phyloP scores from a whole-genome alignment of 805 yeast genomes.

The Ogataea trehaloabstinens region DNA sequence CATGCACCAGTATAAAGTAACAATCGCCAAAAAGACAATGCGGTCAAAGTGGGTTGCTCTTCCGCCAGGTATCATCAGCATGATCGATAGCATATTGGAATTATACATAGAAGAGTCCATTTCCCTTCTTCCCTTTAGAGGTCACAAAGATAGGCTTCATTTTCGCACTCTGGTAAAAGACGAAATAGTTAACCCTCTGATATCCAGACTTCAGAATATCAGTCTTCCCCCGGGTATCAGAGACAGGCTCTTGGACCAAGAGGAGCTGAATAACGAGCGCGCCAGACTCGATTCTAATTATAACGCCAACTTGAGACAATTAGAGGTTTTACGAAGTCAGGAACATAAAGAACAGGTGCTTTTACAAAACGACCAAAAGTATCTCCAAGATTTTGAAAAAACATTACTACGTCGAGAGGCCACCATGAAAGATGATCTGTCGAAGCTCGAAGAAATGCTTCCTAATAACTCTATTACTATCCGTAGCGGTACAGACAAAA shows the following conservation, averaged over 20 bases:
- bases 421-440: slow-evolving; percentile 14
- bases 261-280: slow-evolving; percentile 21
- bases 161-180: slow-evolving; percentile 21
- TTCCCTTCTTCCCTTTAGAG: slow-evolving; percentile 11
- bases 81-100: slow-evolving; percentile 16
- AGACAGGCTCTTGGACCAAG: slow-evolving; percentile 26
- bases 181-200: slow-evolving; percentile 21
- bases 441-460: slow-evolving; percentile 6
- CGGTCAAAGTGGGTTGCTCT: slow-evolving; percentile 21
- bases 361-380: slow-evolving; percentile 20
- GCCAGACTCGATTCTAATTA: slow-evolving; percentile 22
- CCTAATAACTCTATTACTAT: slow-evolving; percentile 4
- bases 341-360: slow-evolving; percentile 19
- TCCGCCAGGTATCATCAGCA: slow-evolving; percentile 11
- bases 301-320: slow-evolving; percentile 27
- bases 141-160: slow-evolving; percentile 14
- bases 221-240: slow-evolving; percentile 26
- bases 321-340: slow-evolving; percentile 23
- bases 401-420: slow-evolving; percentile 13
- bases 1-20: slow-evolving; percentile 11
- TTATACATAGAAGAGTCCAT: slow-evolving; percentile 23
- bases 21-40: slow-evolving; percentile 14
- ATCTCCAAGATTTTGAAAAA: slow-evolving; percentile 18
- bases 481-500: slow-evolving; percentile 1
- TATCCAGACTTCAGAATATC: slow-evolving; percentile 18